phyloP scores from a whole-genome alignment of 805 yeast genomes.

The Blastobotrys attinorum region DNA sequence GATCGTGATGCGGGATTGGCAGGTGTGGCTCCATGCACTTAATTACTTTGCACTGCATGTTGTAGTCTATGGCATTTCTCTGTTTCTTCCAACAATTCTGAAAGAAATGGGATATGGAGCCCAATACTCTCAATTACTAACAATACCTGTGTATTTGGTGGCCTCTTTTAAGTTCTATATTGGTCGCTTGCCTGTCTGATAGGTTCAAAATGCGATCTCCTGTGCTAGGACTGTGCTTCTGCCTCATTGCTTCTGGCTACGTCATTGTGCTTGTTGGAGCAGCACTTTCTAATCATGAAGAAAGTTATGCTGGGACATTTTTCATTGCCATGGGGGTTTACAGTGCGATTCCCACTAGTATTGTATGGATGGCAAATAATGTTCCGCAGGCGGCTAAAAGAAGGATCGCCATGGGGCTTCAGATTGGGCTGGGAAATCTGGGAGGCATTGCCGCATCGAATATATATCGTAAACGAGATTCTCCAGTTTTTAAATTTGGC shows the following conservation, averaged over 20 bases:
- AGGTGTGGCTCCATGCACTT: neutral
- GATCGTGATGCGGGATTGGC: neutral
- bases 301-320: constrained; percentile 4
- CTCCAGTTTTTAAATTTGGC: constrained; percentile 34
- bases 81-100: constrained; percentile 40
- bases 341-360: constrained; percentile 32
- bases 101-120: constrained; percentile 37
- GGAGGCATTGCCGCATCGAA: constrained; percentile 39
- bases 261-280: neutral
- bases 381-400: constrained; percentile 36
- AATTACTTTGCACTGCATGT: constrained; percentile 11
- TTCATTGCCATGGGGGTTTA: constrained; percentile 22
- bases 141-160: constrained; percentile 39
- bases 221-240: neutral
- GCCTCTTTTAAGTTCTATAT: constrained; percentile 41
- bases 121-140: constrained; percentile 36
- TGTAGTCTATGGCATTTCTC: constrained; percentile 37
- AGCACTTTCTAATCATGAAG: neutral
- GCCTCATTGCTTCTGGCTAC: neutral
- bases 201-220: neutral
- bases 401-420: constrained; percentile 35
- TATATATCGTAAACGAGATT: constrained; percentile 27
- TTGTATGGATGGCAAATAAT: constrained; percentile 38
- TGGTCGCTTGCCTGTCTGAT: constrained; percentile 4
- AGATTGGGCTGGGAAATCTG: constrained; percentile 37